Evolutionary conservation across 73 alveolate species (phyloP).

Genomic region (Paramecium sexaurelia): DNA sequence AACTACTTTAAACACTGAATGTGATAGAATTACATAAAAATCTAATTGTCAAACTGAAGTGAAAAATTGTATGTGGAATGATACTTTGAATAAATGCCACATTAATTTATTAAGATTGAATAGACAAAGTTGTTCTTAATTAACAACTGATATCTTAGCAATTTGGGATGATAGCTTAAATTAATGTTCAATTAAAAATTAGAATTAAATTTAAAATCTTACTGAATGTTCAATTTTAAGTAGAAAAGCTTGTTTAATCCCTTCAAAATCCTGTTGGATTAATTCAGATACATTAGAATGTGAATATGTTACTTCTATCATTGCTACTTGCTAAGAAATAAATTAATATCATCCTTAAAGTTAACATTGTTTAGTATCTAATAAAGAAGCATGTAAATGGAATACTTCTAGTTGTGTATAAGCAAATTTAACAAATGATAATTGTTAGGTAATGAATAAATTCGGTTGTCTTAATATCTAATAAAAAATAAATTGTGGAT

Average conservation of each 20-base stretch:
- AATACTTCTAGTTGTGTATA: background rate
- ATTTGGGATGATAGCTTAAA: background rate
- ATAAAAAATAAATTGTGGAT: background rate
- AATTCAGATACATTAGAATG: background rate
- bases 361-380: background rate
- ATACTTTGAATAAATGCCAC: background rate
- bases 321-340: background rate
- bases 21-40: background rate
- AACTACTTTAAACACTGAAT: background rate
- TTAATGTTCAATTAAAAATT: background rate
- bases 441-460: background rate
- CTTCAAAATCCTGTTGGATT: background rate
- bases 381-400: background rate
- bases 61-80: background rate
- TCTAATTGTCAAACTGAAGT: background rate
- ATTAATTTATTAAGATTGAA: background rate
- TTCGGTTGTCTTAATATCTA: background rate
- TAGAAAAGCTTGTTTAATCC: background rate
- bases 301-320: background rate
- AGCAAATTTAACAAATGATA: background rate
- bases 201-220: background rate
- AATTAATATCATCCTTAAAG: background rate
- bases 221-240: background rate
- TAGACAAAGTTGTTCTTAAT: background rate
- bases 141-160: background rate